These are phyloP conservation scores for Cyclocybe cylindracea DNA, from an alignment of 768 basidiomycete genomes.

Conservation along the genomic window DNA sequence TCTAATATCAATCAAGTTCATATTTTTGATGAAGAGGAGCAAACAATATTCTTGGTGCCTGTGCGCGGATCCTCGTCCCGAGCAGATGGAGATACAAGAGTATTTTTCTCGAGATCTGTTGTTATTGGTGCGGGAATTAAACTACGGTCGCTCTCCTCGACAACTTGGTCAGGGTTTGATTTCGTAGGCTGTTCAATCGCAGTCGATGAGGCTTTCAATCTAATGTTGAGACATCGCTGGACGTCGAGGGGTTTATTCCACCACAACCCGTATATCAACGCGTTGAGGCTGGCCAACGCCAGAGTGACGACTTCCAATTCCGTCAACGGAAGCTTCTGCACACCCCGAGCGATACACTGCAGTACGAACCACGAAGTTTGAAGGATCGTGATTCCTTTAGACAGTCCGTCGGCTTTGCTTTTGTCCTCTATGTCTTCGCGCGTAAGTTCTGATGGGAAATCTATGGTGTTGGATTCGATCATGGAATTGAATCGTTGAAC, in stretches of 20 bases:
- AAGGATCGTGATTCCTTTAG: slow-evolving; percentile 31
- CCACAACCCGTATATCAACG: slow-evolving; percentile 31
- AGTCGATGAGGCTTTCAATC: neutral
- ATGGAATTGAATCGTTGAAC: slow-evolving; percentile 4
- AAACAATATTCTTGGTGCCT: too few relatives aligned
- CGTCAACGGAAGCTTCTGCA: slow-evolving; percentile 22
- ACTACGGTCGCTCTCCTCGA: neutral
- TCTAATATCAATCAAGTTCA: too few relatives aligned
- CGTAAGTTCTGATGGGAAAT: slow-evolving; percentile 9
- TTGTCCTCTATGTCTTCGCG: slow-evolving; percentile 16
- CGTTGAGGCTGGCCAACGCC: slow-evolving; percentile 28
- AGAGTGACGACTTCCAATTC: slow-evolving; percentile 35
- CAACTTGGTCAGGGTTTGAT: neutral
- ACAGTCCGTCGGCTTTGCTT: slow-evolving; percentile 30
- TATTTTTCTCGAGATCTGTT: too few relatives aligned
- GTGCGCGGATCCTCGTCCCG: too few relatives aligned
- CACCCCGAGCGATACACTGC: slow-evolving; percentile 23
- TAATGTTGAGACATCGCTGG: neutral
- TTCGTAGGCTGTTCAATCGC: neutral
- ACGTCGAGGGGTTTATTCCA: slow-evolving; percentile 39
- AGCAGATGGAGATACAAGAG: too few relatives aligned
- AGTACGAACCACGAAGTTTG: slow-evolving; percentile 35
- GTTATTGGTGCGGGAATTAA: too few relatives aligned
- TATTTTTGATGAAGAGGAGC: too few relatives aligned
- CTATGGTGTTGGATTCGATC: slow-evolving; percentile 5